These are phyloP conservation scores for Cladorrhinum samala DNA, from an alignment of 495 filamentous ascomycete species.

Conservation along the genomic window DNA sequence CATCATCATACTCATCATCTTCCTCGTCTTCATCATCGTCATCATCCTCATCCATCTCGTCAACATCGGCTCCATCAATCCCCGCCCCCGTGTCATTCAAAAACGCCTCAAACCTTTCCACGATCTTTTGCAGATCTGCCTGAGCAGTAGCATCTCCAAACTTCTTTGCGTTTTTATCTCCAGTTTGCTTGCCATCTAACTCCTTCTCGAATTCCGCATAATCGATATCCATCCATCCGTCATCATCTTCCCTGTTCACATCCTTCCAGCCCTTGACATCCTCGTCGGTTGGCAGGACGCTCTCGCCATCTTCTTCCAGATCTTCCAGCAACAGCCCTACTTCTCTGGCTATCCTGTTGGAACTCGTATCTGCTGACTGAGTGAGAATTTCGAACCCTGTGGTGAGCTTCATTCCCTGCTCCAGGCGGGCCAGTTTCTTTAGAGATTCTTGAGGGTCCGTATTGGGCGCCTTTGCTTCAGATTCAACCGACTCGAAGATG, in stretches of 20 bases:
- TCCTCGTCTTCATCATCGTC: slow-evolving; percentile 39
- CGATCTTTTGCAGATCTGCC: slow-evolving; percentile 80
- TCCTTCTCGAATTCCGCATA: slow-evolving; percentile 83
- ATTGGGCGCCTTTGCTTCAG: not conserved
- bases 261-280: slow-evolving; percentile 67
- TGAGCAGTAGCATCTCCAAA: slow-evolving; percentile 80
- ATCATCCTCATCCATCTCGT: slow-evolving; percentile 51
- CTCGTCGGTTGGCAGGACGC: slow-evolving; percentile 59
- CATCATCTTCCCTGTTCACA: slow-evolving; percentile 61
- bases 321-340: slow-evolving; percentile 71
- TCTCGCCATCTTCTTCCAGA: slow-evolving; percentile 45
- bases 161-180: slow-evolving; percentile 17
- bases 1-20: slow-evolving; percentile 35
- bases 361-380: slow-evolving; percentile 53
- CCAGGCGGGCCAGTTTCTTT: slow-evolving; percentile 43
- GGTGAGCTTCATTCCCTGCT: slow-evolving; percentile 82
- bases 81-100: slow-evolving; percentile 80
- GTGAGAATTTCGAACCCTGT: slow-evolving; percentile 90
- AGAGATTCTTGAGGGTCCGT: slow-evolving; percentile 22
- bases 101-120: slow-evolving; percentile 87
- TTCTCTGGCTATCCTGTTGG: slow-evolving; percentile 62
- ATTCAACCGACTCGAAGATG: slow-evolving; percentile 22
- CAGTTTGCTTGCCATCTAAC: slow-evolving; percentile 39
- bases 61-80: slow-evolving; percentile 72
- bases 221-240: slow-evolving; percentile 90